These are phyloP conservation scores for Hypoxylon rubiginosum DNA, from an alignment of 2,329 filamentous ascomycete species.

Conservation along the genomic window DNA sequence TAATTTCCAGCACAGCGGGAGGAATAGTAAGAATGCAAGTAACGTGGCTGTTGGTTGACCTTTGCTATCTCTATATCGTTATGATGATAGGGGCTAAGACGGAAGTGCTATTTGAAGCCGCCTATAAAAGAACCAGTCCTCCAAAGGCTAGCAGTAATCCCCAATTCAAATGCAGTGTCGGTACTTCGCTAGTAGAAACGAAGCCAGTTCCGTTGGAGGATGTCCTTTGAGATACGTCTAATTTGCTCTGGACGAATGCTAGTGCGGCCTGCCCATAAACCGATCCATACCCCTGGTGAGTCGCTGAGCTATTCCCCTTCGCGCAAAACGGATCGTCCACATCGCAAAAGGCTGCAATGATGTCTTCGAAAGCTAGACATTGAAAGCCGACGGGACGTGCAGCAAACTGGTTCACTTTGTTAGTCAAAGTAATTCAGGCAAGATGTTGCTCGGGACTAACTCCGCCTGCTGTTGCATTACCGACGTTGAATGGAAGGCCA, in stretches of 20 bases:
- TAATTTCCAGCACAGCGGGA: too few relatives aligned
- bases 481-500: slow-evolving; percentile 69
- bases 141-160: slow-evolving; percentile 8
- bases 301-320: slow-evolving; percentile 65
- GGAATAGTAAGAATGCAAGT: too few relatives aligned
- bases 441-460: slow-evolving; percentile 57
- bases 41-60: too few relatives aligned
- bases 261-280: slow-evolving; percentile 70
- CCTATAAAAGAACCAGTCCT: slow-evolving; percentile 20
- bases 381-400: slow-evolving; percentile 67
- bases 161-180: not conserved
- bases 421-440: not conserved
- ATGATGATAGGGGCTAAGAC: too few relatives aligned
- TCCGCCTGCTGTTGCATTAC: slow-evolving; percentile 67
- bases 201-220: slow-evolving; percentile 4
- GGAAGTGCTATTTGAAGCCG: too few relatives aligned
- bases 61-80: too few relatives aligned
- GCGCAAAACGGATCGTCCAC: slow-evolving; percentile 72
- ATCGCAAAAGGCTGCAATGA: slow-evolving; percentile 71
- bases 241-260: slow-evolving; percentile 67
- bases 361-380: slow-evolving; percentile 64
- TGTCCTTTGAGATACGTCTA: slow-evolving; percentile 44
- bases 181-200: slow-evolving; percentile 4
- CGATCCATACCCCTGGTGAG: slow-evolving; percentile 69
- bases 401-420: slow-evolving; percentile 62